A percentile compares a stretch with the other conserved stretches of the same genome.
These are phyloP conservation scores for Amaranthus hypochondriacus DNA, from an alignment of 148 eudicot species.

Conservation along the genomic window DNA sequence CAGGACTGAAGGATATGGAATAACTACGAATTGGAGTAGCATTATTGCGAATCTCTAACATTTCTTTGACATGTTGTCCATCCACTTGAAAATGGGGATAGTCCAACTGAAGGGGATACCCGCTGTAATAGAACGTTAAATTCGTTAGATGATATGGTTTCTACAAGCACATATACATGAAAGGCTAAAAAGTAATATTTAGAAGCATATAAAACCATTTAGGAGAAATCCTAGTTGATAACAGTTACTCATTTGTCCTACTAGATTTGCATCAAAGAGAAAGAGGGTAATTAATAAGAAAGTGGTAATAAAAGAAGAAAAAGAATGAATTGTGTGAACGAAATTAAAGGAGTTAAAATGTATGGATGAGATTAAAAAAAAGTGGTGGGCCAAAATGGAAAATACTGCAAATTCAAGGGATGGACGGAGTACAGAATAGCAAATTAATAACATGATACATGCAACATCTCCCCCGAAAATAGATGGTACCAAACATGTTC, in stretches of 20 bases:
- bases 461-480: too few relatives aligned
- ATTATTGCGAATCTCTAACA: conserved; percentile 41
- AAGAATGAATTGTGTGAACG: too few relatives aligned
- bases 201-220: not conserved
- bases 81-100: conserved; percentile 97
- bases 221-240: too few relatives aligned
- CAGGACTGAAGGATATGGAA: conserved; percentile 1
- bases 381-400: too few relatives aligned
- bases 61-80: conserved; percentile 85
- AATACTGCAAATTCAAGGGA: too few relatives aligned
- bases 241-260: too few relatives aligned
- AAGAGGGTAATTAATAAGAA: not conserved
- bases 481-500: not conserved
- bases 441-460: too few relatives aligned
- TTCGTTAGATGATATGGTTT: conserved; percentile 2
- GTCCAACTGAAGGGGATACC: conserved; percentile 91
- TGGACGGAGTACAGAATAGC: too few relatives aligned
- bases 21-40: not conserved
- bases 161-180: not conserved
- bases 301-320: too few relatives aligned
- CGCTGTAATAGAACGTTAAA: conserved; percentile 49
- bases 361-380: too few relatives aligned
- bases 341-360: too few relatives aligned
- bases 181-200: not conserved
- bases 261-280: not conserved